Base-by-base conservation (phyloP, 2,329 filamentous ascomycete genomes). In the Venturia pyrina region DNA sequence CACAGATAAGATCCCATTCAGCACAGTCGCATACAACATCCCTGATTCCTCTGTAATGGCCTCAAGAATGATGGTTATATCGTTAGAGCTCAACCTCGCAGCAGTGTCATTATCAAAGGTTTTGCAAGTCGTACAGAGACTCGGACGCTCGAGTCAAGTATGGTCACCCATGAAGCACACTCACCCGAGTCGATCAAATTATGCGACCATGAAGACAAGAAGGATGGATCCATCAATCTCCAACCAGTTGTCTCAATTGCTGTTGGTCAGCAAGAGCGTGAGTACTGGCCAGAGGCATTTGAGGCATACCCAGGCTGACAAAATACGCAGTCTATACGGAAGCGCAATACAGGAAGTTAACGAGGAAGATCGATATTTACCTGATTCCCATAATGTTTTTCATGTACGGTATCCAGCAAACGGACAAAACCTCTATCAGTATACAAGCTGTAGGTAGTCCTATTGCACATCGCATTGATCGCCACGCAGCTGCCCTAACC, bases 331-430 rank as follows among this genome's bases (percentile, higher is more conserved):
- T 44, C 15, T 59, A 59, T 24, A 59, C 53, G 28, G 34, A 59
- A 13, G 56, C 32, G n/a, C 32, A 60, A 21, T 61, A n/a, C 46
- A 37, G 37, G 15, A 76, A 74, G 68, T 60, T 60, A 21, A 60
- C 32, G 56, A 70, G 71, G 40, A 81, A 81, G 68, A 75, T 79
- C 21, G 79, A 81, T 67, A 73, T 73, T n/a, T 80, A 77, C 66
- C 71, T 82, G 19, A 73, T 81, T 0, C 79, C 79, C 1, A 69
- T 81, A 53, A 81, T 82, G 79, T 82, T 77, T 75, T 71, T 75
- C 66, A 81, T 79, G 68, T 81, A 81, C 66, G 80, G 80, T 44
- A 78, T 81, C 62, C 80, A 82, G 68, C 80, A 81, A 68, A 77
- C 75, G 0, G 79, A 81, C 70, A 81, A 81, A 70, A 81, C 78